Conservation (phyloP, 805 yeast genomes). For the Candida awuae region DNA sequence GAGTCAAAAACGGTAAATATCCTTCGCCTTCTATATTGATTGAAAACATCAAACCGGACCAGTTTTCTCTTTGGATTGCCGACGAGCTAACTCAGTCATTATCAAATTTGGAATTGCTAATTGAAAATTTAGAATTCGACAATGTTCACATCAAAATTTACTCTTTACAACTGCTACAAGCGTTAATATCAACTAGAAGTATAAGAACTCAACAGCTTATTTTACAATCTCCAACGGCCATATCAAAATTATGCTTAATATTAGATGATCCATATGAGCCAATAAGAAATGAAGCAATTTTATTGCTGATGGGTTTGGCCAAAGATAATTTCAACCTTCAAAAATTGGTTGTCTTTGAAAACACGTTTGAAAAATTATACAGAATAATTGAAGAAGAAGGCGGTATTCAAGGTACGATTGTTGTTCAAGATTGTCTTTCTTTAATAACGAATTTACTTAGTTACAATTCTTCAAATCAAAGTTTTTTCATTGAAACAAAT, state of each 20-base stretch:
- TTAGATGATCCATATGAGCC: slow-evolving; percentile 70
- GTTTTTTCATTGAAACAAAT: slow-evolving; percentile 76
- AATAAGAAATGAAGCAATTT: slow-evolving; percentile 77
- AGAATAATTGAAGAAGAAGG: slow-evolving; percentile 81
- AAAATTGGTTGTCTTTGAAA: slow-evolving; percentile 89
- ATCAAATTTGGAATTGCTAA: slow-evolving; percentile 38
- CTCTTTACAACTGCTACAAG: slow-evolving; percentile 76
- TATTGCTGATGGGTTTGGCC: slow-evolving; percentile 75
- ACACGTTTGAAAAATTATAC: slow-evolving; percentile 76
- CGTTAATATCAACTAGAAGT: slow-evolving; percentile 72
- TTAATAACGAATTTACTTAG: slow-evolving; percentile 63
- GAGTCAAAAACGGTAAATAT: slow-evolving; percentile 68
- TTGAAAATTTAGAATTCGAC: slow-evolving; percentile 35
- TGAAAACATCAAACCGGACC: slow-evolving; percentile 55
- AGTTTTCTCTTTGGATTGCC: slow-evolving; percentile 89
- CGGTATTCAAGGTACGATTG: slow-evolving; percentile 77
- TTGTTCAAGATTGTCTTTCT: slow-evolving; percentile 86
- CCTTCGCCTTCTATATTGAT: slow-evolving; percentile 63
- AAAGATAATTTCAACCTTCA: slow-evolving; percentile 80
- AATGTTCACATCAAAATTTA: slow-evolving; percentile 79
- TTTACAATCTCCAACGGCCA: slow-evolving; percentile 66
- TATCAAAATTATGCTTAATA: slow-evolving; percentile 60
- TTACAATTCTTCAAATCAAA: slow-evolving; percentile 86
- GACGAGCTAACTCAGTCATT: slow-evolving; percentile 76
- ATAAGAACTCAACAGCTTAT: slow-evolving; percentile 65